Percentiles rank a stretch among this genome's conserved stretches.
Conservation (phyloP, 1,284 basidiomycete species). For the Ustilago tritici region DNA sequence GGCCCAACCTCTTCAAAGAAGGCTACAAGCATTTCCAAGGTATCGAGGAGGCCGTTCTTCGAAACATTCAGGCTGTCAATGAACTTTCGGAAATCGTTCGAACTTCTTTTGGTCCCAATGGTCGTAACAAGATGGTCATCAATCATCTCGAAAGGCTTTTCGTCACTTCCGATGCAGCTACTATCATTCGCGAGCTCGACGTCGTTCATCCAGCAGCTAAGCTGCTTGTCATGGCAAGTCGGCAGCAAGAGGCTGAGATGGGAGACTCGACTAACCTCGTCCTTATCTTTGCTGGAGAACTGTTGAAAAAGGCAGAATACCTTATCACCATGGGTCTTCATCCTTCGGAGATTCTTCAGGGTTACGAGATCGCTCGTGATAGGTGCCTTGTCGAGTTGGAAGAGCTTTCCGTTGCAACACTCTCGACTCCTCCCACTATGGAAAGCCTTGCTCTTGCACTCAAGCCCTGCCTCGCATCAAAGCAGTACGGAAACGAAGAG, state of each 20-base stretch:
- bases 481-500: conserved; percentile 95
- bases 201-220: conserved; percentile 98
- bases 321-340: conserved; percentile 96
- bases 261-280: conserved; percentile 97
- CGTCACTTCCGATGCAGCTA: conserved; percentile 98
- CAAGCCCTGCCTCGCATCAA: conserved; percentile 91
- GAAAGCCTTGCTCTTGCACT: conserved; percentile 83
- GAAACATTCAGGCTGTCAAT: conserved; percentile 94
- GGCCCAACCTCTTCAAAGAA: conserved; percentile 88
- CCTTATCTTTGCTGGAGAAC: conserved; percentile 93
- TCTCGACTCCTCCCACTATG: conserved; percentile 83
- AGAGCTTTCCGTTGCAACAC: conserved; percentile 71
- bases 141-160: conserved; percentile 90
- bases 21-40: conserved; percentile 81
- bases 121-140: conserved; percentile 71
- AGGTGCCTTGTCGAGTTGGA: conserved; percentile 90
- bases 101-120: conserved; percentile 95
- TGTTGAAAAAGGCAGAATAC: conserved; percentile 92
- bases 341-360: conserved; percentile 87
- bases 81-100: conserved; percentile 95
- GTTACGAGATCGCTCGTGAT: conserved; percentile 91
- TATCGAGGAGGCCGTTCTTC: conserved; percentile 84
- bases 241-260: conserved; percentile 96
- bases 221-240: conserved; percentile 94
- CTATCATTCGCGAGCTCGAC: conserved; percentile 97